Conservation (phyloP, 352 stramenopile species). For the Pythium pectinolyticum region DNA sequence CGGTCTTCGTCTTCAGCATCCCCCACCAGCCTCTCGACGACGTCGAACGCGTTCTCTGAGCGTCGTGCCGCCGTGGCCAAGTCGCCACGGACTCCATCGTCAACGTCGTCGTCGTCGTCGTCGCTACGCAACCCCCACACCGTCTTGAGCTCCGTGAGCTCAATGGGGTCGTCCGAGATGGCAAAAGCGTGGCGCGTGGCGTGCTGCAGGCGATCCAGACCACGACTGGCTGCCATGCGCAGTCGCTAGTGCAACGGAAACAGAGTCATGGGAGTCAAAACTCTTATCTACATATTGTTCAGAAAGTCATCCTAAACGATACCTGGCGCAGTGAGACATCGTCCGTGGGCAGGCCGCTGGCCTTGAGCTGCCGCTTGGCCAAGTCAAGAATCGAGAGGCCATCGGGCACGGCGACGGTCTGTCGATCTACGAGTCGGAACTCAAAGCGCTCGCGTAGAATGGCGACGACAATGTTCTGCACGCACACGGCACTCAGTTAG, state of each 20-base stretch:
- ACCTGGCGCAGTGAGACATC: slow-evolving; percentile 48
- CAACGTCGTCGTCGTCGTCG: neutral
- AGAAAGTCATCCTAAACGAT: too few species aligned
- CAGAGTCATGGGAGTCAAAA: too few species aligned
- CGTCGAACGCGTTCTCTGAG: neutral
- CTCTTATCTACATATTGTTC: too few species aligned
- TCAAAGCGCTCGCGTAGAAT: slow-evolving; percentile 70
- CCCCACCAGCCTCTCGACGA: slow-evolving; percentile 35
- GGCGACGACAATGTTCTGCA: slow-evolving; percentile 57
- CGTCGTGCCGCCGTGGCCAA: neutral
- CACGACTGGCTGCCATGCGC: slow-evolving; percentile 30
- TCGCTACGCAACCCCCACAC: slow-evolving; percentile 45
- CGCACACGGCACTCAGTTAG: neutral
- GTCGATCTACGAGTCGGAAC: slow-evolving; percentile 22
- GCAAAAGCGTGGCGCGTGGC: slow-evolving; percentile 36
- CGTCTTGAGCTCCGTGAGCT: slow-evolving; percentile 50
- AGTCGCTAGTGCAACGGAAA: slow-evolving; percentile 39
- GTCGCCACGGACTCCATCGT: too few species aligned
- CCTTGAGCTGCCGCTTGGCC: slow-evolving; percentile 55
- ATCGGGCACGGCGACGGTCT: slow-evolving; percentile 28
- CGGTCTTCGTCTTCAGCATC: slow-evolving; percentile 45
- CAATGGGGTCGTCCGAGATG: slow-evolving; percentile 38
- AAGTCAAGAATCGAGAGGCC: slow-evolving; percentile 48
- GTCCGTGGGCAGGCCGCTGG: slow-evolving; percentile 45
- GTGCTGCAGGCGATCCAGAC: slow-evolving; percentile 47